phyloP scores from a whole-genome alignment of 257 asterid genomes.

The Solanum megistacrolobum region DNA sequence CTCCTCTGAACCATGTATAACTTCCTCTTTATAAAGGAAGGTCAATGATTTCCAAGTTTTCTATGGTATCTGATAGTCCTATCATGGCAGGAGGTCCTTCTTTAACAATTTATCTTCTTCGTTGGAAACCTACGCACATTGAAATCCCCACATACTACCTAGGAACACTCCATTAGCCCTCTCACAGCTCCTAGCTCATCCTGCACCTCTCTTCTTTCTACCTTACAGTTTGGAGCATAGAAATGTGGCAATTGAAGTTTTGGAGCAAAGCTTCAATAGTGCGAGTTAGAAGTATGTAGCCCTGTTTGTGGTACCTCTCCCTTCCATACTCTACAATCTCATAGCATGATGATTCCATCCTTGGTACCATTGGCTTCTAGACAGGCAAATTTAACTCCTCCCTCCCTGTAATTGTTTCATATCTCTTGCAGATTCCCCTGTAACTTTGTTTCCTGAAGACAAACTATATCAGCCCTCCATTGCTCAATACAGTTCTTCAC shows the following conservation, averaged over 20 bases:
- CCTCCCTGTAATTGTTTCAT: neutral
- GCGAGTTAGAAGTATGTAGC: neutral
- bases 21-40: neutral
- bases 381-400: neutral
- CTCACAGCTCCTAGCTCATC: neutral
- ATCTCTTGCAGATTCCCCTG: neutral
- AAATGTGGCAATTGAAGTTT: neutral
- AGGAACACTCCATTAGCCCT: neutral
- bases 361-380: neutral
- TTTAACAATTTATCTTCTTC: neutral
- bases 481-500: neutral
- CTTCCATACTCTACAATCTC: neutral
- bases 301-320: neutral
- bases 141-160: neutral
- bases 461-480: neutral
- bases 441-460: neutral
- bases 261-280: neutral
- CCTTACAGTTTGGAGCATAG: neutral
- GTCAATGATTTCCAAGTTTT: neutral
- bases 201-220: neutral
- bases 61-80: neutral
- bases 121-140: neutral
- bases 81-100: neutral
- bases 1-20: neutral
- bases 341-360: neutral